A percentile compares a stretch with the other conserved stretches of the same genome.
These are phyloP conservation scores for Tarenaya hassleriana DNA, from an alignment of 345 rosid genomes.

Conservation along the genomic window DNA sequence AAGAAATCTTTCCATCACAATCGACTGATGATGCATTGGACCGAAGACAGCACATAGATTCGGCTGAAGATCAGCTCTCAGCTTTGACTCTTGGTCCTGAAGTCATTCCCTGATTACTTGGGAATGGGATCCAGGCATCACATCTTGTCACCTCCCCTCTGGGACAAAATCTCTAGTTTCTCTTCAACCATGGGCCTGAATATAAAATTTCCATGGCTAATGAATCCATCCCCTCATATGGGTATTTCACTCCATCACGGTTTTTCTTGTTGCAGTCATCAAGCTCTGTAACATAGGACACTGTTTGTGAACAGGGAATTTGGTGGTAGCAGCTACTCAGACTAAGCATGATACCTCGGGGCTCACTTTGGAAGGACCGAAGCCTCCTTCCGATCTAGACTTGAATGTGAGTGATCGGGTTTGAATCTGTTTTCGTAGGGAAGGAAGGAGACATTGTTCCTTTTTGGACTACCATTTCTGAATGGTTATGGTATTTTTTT, in stretches of 20 bases:
- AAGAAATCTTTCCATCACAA: conserved; percentile 7
- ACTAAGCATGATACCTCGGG: conserved; percentile 51
- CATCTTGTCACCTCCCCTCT: conserved; percentile 35
- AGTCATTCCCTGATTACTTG: too few species aligned
- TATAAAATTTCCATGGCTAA: conserved; percentile 34
- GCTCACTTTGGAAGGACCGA: conserved; percentile 40
- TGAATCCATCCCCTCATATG: conserved; percentile 18
- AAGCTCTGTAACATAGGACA: conserved; percentile 26
- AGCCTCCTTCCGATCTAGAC: conserved; percentile 18
- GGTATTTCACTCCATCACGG: conserved; percentile 28
- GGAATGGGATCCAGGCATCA: conserved; percentile 28
- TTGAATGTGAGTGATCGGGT: conserved; percentile 20
- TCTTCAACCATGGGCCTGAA: conserved; percentile 38
- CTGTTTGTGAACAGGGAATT: conserved; percentile 36
- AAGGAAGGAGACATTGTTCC: not conserved
- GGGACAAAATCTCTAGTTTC: conserved; percentile 31
- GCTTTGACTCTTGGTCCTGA: conserved; percentile 8
- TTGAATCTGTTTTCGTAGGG: not conserved
- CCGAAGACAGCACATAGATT: conserved; percentile 33
- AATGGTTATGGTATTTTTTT: too few species aligned
- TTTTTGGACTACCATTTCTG: too few species aligned
- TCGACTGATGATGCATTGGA: conserved; percentile 34
- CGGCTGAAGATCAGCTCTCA: conserved; percentile 35
- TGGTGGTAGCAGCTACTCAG: conserved; percentile 32
- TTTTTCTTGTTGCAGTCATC: conserved; percentile 1